Conservation (phyloP, 768 basidiomycete species). For the Floccularia luteovirens region DNA sequence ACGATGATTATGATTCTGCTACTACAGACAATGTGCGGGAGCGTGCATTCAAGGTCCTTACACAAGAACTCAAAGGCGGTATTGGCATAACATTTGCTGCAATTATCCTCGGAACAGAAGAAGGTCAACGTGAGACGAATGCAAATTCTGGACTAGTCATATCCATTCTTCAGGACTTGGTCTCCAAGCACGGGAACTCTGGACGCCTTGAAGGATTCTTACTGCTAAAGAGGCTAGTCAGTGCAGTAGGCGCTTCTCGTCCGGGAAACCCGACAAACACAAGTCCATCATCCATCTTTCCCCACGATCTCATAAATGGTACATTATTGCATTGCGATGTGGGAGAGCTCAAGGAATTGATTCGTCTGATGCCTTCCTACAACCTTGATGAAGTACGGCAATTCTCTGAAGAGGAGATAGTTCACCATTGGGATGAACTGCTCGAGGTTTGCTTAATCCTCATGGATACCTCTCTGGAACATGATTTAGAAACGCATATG, state of each 20-base stretch:
- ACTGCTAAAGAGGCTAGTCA: slow-evolving; percentile 27
- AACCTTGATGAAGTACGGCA: slow-evolving; percentile 6
- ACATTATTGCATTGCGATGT: slow-evolving; percentile 7
- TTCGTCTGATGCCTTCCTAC: slow-evolving; percentile 1
- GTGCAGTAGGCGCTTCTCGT: slow-evolving; percentile 15
- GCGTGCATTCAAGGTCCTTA: slow-evolving; percentile 32
- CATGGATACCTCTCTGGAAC: too few relatives aligned
- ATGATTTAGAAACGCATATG: slow-evolving; percentile 20
- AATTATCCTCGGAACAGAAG: slow-evolving; percentile 21
- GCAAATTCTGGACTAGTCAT: slow-evolving; percentile 24
- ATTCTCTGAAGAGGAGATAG: slow-evolving; percentile 16
- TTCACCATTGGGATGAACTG: slow-evolving; percentile 16
- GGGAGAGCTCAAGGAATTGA: not conserved
- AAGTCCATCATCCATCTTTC: slow-evolving; percentile 11
- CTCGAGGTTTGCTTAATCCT: too few relatives aligned
- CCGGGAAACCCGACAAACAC: not conserved
- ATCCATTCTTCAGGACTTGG: too few relatives aligned
- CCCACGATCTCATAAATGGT: slow-evolving; percentile 36
- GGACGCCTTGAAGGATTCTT: slow-evolving; percentile 22
- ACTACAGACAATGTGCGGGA: slow-evolving; percentile 15
- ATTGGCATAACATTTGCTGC: slow-evolving; percentile 33
- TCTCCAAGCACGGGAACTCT: slow-evolving; percentile 13
- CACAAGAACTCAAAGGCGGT: slow-evolving; percentile 37
- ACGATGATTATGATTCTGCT: slow-evolving; percentile 9
- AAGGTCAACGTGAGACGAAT: slow-evolving; percentile 9